phyloP scores from a whole-genome alignment of 306 rosid genomes.

The Prunus mira region DNA sequence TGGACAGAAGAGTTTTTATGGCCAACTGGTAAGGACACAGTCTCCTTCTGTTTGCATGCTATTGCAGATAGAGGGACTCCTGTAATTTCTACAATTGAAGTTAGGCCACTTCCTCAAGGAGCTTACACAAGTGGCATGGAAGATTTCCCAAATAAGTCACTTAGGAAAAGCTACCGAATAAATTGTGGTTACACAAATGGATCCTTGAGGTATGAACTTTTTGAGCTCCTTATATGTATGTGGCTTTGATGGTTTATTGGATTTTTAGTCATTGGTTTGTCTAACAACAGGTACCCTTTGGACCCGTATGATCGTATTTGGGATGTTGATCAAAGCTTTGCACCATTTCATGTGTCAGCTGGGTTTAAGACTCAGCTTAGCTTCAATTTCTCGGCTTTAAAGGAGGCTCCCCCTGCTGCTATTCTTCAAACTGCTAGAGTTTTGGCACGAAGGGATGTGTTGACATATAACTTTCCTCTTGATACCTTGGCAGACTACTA shows the following conservation, averaged over 20 bases:
- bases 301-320: slow-evolving; percentile 84
- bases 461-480: slow-evolving; percentile 67
- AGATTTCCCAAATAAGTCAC: slow-evolving; percentile 49
- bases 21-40: slow-evolving; percentile 52
- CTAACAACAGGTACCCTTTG: slow-evolving; percentile 62
- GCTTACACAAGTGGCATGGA: slow-evolving; percentile 63
- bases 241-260: neutral
- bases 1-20: slow-evolving; percentile 79
- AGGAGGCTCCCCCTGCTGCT: slow-evolving; percentile 53
- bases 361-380: slow-evolving; percentile 51
- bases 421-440: slow-evolving; percentile 79
- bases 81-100: slow-evolving; percentile 71
- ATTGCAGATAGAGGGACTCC: slow-evolving; percentile 58
- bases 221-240: neutral
- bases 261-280: slow-evolving; percentile 3
- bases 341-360: slow-evolving; percentile 61
- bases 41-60: slow-evolving; percentile 58
- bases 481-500: slow-evolving; percentile 62
- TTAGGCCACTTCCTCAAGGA: slow-evolving; percentile 72
- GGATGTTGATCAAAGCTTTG: slow-evolving; percentile 63
- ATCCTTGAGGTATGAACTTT: slow-evolving; percentile 52
- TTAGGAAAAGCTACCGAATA: slow-evolving; percentile 64
- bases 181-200: slow-evolving; percentile 70
- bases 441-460: slow-evolving; percentile 48
- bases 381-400: slow-evolving; percentile 40